Base-by-base conservation (phyloP, 2,329 filamentous ascomycete species). In the Simplicillium sp. region DNA sequence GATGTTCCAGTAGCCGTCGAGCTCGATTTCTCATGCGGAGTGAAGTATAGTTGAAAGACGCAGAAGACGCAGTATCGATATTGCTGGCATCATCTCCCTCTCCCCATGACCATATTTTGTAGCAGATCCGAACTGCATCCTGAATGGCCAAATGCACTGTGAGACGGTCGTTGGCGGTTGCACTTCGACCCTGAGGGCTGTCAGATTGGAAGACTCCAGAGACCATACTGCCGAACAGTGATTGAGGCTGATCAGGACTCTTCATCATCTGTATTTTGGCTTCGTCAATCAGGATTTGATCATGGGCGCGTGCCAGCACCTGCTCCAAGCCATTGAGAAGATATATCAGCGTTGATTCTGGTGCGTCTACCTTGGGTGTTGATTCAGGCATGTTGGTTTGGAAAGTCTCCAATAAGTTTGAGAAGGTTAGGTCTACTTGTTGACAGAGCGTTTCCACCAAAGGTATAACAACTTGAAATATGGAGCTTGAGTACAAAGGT, bases 101-200 rank as follows among this genome's bases (percentile, higher is more conserved):
- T 6, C 84, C 87, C 90, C 92, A 98, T 1, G 86, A 85, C 92
- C 94, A 98, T 39, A 98, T 95, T 11, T 73, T 79, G 57, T 94
- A 94, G 60, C 89, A 95, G 38, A 94, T 85, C 17, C 87, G 80
- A 44, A 97, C 87, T 1, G 89, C 87, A 58, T 98, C 94, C 59
- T 97, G 90, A 57, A 98, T 95, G 11, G 89, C 94, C n/a, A 98
- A 71, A 34, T 96, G 72, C 15, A 98, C 90, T 0, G 92, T 97
- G 16, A 98, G 71, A 36, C 90, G 79, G 52, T 92, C 90, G 54
- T 97, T 98, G 8, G 89, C 88, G n/a, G 86, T 88, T 7, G 82
- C 79, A 44, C 82, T 87, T 37, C 88, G 80, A n/a, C 79, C 74
- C 45, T 89, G 84, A 2, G 75, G 80, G 1, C 77, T 70, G 44